Percentiles rank a stretch among this genome's conserved stretches.
Evolutionary conservation across 805 yeast species (phyloP).

Genomic region (Yarrowia alimentaria): DNA sequence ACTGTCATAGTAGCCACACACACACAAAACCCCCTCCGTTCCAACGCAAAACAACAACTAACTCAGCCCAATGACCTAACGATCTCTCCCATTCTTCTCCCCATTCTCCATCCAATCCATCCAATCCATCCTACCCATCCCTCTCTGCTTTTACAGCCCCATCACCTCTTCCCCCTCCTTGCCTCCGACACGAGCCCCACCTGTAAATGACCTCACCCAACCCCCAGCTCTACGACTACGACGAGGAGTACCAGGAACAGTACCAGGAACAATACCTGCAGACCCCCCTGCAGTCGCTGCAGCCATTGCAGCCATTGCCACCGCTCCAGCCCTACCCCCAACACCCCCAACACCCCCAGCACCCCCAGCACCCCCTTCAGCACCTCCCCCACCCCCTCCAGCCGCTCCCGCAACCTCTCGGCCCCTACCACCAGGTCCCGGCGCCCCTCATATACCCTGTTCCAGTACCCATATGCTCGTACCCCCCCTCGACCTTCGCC

Average conservation of each 20-base stretch:
- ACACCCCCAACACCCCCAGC: slow-evolving; percentile 3
- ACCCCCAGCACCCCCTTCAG: slow-evolving; percentile 7
- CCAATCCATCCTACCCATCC: not conserved
- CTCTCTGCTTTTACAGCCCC: slow-evolving; percentile 21
- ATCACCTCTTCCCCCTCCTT: slow-evolving; percentile 1
- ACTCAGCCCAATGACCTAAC: slow-evolving; percentile 24
- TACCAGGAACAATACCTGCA: slow-evolving; percentile 5
- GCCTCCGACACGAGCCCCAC: slow-evolving; percentile 26
- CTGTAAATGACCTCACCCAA: slow-evolving; percentile 4
- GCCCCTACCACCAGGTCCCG: slow-evolving; percentile 2
- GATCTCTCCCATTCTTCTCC: not conserved
- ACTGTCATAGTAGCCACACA: too few relatives aligned
- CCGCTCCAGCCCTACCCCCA: slow-evolving; percentile 1
- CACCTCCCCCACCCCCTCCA: too few relatives aligned
- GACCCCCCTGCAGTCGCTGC: not conserved
- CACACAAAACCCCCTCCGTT: too few relatives aligned
- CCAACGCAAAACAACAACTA: not conserved
- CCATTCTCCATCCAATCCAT: not conserved
- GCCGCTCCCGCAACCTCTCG: too few relatives aligned
- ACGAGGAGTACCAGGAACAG: not conserved
- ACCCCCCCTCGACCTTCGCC: slow-evolving; percentile 36
- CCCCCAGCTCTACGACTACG: not conserved
- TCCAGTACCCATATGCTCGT: slow-evolving; percentile 17
- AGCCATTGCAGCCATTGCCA: not conserved
- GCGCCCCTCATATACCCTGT: slow-evolving; percentile 11